phyloP scores from a whole-genome alignment of 805 yeast species.

The Lipomyces spencermartinsiae region DNA sequence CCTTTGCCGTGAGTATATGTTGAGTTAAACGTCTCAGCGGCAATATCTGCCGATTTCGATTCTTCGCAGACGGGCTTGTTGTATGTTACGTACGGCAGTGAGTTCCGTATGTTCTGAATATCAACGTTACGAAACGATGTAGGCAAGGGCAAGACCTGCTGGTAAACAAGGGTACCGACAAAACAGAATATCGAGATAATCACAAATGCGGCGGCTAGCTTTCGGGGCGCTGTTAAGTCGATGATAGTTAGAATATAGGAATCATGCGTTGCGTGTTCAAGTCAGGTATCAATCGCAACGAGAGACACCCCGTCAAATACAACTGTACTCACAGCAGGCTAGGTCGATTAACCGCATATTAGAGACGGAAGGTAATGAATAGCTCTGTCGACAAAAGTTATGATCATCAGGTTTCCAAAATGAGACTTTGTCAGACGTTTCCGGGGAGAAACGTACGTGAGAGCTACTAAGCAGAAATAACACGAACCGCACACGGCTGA shows the following conservation, averaged over 20 bases:
- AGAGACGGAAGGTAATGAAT: background rate
- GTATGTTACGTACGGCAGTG: background rate
- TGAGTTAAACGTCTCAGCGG: background rate
- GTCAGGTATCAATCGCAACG: background rate
- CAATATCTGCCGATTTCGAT: background rate
- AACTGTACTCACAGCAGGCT: background rate
- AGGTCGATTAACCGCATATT: background rate
- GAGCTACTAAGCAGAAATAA: too few relatives aligned
- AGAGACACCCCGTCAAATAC: background rate
- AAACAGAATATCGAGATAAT: background rate
- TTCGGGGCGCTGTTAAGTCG: background rate
- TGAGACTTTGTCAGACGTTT: background rate
- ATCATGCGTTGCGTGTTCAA: too few relatives aligned
- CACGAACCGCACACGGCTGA: too few relatives aligned
- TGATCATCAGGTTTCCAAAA: background rate
- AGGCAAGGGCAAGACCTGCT: background rate
- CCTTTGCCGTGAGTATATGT: constrained; percentile 13
- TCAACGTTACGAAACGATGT: background rate
- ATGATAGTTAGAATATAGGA: background rate
- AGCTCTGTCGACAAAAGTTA: background rate
- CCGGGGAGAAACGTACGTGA: too few relatives aligned
- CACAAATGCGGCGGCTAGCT: background rate
- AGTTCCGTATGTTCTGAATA: background rate
- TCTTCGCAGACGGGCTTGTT: background rate
- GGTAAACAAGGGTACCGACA: background rate